Base-by-base conservation (phyloP, 352 stramenopile species). In the Globisporangium mamillatum region DNA sequence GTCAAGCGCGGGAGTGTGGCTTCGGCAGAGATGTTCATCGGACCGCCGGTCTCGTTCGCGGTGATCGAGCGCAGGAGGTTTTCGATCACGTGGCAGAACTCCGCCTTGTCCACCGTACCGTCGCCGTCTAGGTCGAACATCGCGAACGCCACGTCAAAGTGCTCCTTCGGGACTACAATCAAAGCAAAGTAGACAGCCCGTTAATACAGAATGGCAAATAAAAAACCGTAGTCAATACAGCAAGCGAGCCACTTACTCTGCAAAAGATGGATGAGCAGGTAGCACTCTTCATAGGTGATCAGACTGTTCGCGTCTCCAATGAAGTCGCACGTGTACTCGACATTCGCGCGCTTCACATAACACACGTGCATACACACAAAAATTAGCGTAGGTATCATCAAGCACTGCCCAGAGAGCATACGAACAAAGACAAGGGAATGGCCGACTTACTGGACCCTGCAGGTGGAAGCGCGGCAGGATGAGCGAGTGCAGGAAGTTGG, bases 221-320 rank as follows among this genome's bases (percentile, higher is more conserved):
- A 12, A 20, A 9, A 36, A 2, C 12, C 36, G 16, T 18, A 44
- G 12, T 44, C 53, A 38, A 5, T 5, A 18, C 18, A 29, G 12
- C 25, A 56, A 41, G 59, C 1, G 60, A 29, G 32, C 16, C 7
- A 71, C 73, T 70, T 73, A 93, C 85, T 92, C 65, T 92, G 82
- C 3, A 92, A 77, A 61, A 94, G 69, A 66, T 94, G 86, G 59
- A 89, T 75, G 34, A 94, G 80, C 63, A 92, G 67, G 66, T 90
- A 91, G 73, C 82, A 94, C 72, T 94, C 86, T 66, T 94, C 82
- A 71, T 85, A 93, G 56, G 81, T 89, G 65, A 94, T 90, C 44
- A 94, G 76, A 9, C 82, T 86, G 53, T 90, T 79, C 20, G 69
- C 75, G 56, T 94, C 74, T 32, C 86, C 86, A 54, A 90, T 76